phyloP scores from a whole-genome alignment of 441 rosid species.

The Gossypium schwendimanii region DNA sequence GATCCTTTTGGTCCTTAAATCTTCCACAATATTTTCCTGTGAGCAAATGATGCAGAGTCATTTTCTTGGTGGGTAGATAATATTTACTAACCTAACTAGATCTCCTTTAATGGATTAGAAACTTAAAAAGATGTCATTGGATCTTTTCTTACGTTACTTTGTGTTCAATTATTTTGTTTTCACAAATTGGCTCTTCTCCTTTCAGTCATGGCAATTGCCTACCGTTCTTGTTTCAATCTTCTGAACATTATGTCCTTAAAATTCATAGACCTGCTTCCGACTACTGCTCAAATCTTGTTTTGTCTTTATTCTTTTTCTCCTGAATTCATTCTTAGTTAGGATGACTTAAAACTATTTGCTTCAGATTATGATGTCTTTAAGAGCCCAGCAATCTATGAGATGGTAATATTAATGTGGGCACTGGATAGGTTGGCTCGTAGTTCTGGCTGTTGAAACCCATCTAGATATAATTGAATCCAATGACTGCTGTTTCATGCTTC shows the following conservation, averaged over 20 bases:
- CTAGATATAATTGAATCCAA: background rate
- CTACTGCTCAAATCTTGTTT: background rate
- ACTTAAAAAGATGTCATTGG: background rate
- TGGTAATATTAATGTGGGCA: background rate
- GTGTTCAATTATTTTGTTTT: background rate
- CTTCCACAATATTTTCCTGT: background rate
- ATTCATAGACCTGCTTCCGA: background rate
- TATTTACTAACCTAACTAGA: constrained; percentile 4
- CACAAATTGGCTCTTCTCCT: background rate
- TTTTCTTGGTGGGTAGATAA: background rate
- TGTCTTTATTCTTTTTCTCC: background rate
- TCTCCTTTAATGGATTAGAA: background rate
- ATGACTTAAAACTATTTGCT: background rate
- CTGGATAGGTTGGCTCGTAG: background rate
- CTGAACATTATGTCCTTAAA: background rate
- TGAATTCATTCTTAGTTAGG: background rate
- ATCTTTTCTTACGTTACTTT: constrained; percentile 1
- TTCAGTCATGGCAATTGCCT: background rate
- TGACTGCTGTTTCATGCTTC: background rate
- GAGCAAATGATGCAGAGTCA: background rate
- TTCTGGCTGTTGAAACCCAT: background rate
- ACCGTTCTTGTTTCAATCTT: background rate
- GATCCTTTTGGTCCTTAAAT: constrained; percentile 5
- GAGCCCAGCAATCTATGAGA: background rate
- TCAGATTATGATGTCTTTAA: background rate